Percentiles rank a stretch among this genome's conserved stretches.
These are phyloP conservation scores for Citrus glauca DNA, from an alignment of 345 rosid species.

Conservation along the genomic window DNA sequence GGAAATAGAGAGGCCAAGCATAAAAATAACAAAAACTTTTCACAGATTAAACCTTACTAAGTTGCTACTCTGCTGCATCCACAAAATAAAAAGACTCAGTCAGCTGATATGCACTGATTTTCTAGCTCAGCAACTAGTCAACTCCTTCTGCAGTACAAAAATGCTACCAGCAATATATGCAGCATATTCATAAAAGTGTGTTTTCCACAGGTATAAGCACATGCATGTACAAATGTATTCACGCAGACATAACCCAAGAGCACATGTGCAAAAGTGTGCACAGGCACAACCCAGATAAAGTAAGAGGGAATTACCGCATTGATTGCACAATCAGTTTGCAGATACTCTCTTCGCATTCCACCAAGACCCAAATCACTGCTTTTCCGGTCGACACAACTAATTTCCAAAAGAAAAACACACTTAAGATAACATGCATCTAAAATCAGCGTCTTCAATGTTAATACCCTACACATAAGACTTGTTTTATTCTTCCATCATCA, in stretches of 20 bases:
- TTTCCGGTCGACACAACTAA: constrained; percentile 88
- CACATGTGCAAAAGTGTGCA: not conserved
- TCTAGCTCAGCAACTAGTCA: not conserved
- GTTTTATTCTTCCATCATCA: too few species aligned
- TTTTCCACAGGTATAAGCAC: not conserved
- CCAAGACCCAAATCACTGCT: constrained; percentile 85
- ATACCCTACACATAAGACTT: not conserved
- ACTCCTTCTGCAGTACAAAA: not conserved
- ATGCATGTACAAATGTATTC: not conserved
- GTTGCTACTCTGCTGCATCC: too few species aligned
- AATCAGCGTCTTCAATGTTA: constrained; percentile 7
- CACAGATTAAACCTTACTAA: not conserved
- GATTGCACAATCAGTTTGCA: constrained; percentile 90
- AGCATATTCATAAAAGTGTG: not conserved
- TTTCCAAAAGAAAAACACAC: constrained; percentile 12
- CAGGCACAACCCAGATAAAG: constrained; percentile 10
- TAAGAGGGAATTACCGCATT: constrained; percentile 48
- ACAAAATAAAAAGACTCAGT: too few species aligned
- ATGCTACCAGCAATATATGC: not conserved
- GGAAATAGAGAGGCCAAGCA: not conserved
- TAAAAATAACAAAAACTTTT: not conserved
- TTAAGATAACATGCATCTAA: not conserved
- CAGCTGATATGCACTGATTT: too few species aligned
- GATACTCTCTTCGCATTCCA: constrained; percentile 79
- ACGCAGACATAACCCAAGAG: not conserved